Evolutionary conservation across 2,329 filamentous ascomycete species (phyloP), one percentile per base, ranked within the genome.

Genomic region (Cercospora brassicicola): DNA sequence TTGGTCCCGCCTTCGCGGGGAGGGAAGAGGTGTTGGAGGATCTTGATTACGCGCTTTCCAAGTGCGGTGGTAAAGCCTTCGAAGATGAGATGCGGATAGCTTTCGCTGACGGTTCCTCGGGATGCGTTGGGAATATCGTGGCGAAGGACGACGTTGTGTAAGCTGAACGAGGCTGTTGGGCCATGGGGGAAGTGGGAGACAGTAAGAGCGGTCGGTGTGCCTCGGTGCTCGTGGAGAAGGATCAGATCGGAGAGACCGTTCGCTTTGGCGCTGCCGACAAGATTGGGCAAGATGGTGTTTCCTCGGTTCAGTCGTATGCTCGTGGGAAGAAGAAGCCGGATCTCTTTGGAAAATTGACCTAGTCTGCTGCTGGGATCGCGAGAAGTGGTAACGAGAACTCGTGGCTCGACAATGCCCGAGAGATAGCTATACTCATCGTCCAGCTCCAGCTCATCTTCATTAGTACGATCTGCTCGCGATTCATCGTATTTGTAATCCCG

Each of bases 401-500:
- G 87, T 6, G 94, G 93, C 73, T 98, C 95, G 42, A 95, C 88
- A 45, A 98, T 88, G 33, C 95, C 95, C n/a, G 91, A 95, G 0
- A 97, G 87, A 73, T 94, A 89, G 26, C 91, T 88, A 79, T 97
- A 98, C 82, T 98, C 94, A 76, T 96, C 92, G 77, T 96, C 92
- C 20, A 96, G 81, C 65, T 92, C 90, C 18, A 93, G 81, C 78
- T 90, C 86, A 66, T 93, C 90, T 66, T 92, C 86, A 18, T 84
- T 83, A 2, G 85, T 88, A 64, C 89, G 82, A 74, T 93, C 91
- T 23, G 86, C 85, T 26, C 88, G 83, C 3, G 92, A 92, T 80
- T 97, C 94, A 78, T 99, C 95, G 79, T 94, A 99, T 77, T 94
- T 93, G 82, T 91, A 97, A 78, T 98, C 93, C 77, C 92, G 90